Evolutionary conservation across 805 yeast genomes (phyloP).

Genomic region (Spathaspora sp.): DNA sequence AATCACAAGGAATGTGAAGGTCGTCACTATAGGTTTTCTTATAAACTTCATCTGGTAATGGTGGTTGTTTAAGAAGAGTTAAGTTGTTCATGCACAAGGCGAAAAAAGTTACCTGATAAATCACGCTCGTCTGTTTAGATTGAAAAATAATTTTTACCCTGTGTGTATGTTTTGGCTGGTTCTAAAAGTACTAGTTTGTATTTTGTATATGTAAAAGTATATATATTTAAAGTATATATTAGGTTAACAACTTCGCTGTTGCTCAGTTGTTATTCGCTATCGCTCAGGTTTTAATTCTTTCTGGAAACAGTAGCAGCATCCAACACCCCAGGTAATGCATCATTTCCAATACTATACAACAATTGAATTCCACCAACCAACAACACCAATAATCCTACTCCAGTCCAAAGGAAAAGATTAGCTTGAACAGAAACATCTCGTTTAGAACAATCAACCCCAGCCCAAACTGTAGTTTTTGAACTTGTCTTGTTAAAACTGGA

Average conservation of each 20-base stretch:
- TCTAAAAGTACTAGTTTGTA: too few species aligned
- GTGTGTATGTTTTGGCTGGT: too few species aligned
- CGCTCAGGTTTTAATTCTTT: slow-evolving; percentile 16
- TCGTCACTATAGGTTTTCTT: slow-evolving; percentile 25
- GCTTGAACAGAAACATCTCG: slow-evolving; percentile 64
- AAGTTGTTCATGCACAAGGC: too few species aligned
- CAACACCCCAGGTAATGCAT: slow-evolving; percentile 66
- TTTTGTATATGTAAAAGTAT: too few species aligned
- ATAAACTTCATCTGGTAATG: slow-evolving; percentile 19
- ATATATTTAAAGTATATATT: too few species aligned
- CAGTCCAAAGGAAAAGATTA: slow-evolving; percentile 67
- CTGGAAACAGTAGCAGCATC: slow-evolving; percentile 52
- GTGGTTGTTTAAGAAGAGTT: neutral
- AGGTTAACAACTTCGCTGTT: too few species aligned
- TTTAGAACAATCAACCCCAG: slow-evolving; percentile 61
- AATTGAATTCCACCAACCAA: slow-evolving; percentile 53
- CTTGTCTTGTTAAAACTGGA: slow-evolving; percentile 39
- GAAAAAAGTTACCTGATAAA: neutral
- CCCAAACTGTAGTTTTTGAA: slow-evolving; percentile 49
- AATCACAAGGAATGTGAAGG: slow-evolving; percentile 21
- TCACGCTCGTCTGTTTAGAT: too few species aligned
- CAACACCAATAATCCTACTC: slow-evolving; percentile 43
- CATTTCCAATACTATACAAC: slow-evolving; percentile 51
- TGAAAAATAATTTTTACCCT: too few species aligned
- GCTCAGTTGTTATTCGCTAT: too few species aligned